Conservation (phyloP, 2,329 filamentous ascomycete species). For the Trichoderma sp. region DNA sequence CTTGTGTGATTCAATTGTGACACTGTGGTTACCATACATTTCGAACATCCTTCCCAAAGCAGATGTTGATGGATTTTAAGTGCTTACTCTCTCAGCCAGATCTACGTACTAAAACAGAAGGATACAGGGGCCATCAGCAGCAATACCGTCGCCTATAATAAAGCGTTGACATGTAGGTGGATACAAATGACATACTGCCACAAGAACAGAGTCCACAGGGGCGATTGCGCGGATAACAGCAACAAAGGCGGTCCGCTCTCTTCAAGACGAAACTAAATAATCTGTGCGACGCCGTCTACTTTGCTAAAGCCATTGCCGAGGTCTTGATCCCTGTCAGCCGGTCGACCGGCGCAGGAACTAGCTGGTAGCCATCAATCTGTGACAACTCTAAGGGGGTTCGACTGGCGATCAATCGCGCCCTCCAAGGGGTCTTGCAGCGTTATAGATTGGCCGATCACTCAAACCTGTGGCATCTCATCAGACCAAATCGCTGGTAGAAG, state of each 20-base stretch:
- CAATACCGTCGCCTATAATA: neutral
- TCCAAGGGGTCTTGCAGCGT: neutral
- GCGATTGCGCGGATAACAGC: neutral
- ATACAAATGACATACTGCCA: neutral
- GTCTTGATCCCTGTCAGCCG: constrained; percentile 15
- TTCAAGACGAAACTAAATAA: neutral
- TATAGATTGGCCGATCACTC: neutral
- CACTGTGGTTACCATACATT: too few relatives aligned
- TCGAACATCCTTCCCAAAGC: neutral
- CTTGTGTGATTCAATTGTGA: too few relatives aligned
- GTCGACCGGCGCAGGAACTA: constrained; percentile 1
- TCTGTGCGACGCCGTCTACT: neutral
- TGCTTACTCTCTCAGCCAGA: neutral
- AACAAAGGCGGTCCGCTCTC: neutral
- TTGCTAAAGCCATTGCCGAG: neutral
- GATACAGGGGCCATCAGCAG: neutral
- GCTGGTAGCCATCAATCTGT: neutral
- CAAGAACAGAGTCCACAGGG: neutral
- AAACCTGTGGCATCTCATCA: neutral
- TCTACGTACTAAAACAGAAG: neutral
- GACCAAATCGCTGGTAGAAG: constrained; percentile 4
- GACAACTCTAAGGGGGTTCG: neutral
- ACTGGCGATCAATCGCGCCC: constrained; percentile 9
- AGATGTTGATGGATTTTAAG: neutral
- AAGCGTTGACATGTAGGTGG: neutral